Base-by-base conservation (phyloP, 176 grass and related monocot genomes). In the Eragrostis nindensis region DNA sequence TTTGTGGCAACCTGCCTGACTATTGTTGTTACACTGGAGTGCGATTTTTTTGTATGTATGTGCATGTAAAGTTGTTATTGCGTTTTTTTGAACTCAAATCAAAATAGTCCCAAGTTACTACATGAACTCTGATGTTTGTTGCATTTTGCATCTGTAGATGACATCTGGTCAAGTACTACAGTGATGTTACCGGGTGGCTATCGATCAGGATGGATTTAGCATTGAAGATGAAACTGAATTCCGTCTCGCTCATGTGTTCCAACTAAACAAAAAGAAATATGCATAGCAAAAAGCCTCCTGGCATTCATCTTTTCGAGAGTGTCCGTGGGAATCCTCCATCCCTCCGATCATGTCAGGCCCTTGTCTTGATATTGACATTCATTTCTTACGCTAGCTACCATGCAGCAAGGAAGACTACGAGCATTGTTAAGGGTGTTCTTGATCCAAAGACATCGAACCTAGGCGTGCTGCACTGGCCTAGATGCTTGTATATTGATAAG, bases 381-480 rank as follows among this genome's bases (percentile, higher is more conserved):
- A 52, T 90, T 21, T 75, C 88, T 15, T 90, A 90, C 1, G 79
- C 88, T 78, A 86, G 78, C 66, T 90, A 90, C 62, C 88, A 90
- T 74, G 88, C 88, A 22, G 71, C 88, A 41, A 69, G 88, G 71
- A 90, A 90, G 67, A 86, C 88, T 21, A 86, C 84, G 24, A 90
- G 88, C 62, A 78, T 90, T 62, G 88, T 90, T 61, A 86, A 90
- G 43, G 42, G 83, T 82, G 84, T 86, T 80, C 88, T 90, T 49
- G 88, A 90, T 73, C 88, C 88, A 44, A 61, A 90, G 65, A 70
- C 46, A 49, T 47, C 83, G 11, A 86, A 76, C 68, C 10, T 78
- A 22, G 70, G 70, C 7, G 14, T 80, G 29, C n/a, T 77, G 57
- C 40, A 81, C 16, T 89, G 62, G 42, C 69, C 78, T 36, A 73